Base-by-base conservation (phyloP, 768 basidiomycete species). In the Mycena pura region DNA sequence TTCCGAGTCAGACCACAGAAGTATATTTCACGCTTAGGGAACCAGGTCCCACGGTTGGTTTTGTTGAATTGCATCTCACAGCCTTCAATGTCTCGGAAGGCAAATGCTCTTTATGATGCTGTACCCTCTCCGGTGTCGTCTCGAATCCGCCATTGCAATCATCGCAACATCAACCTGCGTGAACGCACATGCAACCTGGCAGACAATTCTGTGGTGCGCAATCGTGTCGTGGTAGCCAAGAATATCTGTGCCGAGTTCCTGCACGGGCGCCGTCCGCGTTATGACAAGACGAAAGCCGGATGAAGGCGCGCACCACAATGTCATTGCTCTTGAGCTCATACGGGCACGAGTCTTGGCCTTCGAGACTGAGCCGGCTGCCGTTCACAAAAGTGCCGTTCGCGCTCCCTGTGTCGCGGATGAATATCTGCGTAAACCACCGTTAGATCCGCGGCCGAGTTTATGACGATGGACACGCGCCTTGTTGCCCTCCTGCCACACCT, bases 201-300 rank as follows among this genome's bases (percentile, higher is more conserved):
- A 85, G 5, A 86, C 85, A 27, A 89, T 87, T 65, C 88, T 88
- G 71, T 87, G 86, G 71, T 89, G 87, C 15, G 88, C 80, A 66
- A 88, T 57, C 0, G 62, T 86, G 68, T 84, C 82, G 73, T 84
- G 86, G 72, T 89, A 87, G 58, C 84, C 82, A 40, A 85, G 82
- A 60, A 89, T 88, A 69, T 89, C 87, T 72, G 86, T 88, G 41
- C 87, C 88, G 66, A 88, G 87, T 77, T 89, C 87, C 86, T 87
- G 45, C 19, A 50, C 21, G 1, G 27, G 21, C 6, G 15, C 51
- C 22, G 25, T 38, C 11, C 27, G 31, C 11, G 36, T 31, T 25
- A 41, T n/a, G 54, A 36, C 13, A 31, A 54, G 22, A 21, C 6
- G 1, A n/a, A 11, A 17, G 10, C 11, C 3, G 22, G 38, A 41